Conservation (phyloP, 2,329 filamentous ascomycete genomes). For the Rosellinia necatrix region DNA sequence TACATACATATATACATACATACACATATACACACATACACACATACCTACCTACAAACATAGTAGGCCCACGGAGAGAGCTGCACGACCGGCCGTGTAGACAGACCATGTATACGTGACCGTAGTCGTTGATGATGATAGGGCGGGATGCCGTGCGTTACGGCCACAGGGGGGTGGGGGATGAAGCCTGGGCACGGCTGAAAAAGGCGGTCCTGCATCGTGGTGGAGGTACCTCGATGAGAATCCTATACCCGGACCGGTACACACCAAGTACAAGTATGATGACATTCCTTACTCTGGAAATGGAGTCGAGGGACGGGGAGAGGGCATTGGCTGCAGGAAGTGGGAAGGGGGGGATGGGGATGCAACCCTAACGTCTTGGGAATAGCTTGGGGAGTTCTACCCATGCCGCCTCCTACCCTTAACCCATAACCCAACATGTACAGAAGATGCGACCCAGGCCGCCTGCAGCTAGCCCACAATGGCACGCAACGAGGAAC, state of each 20-base stretch:
- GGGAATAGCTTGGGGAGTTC: constrained; percentile 10
- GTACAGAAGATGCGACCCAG: constrained; percentile 20
- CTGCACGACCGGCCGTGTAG: constrained; percentile 6
- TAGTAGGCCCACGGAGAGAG: neutral
- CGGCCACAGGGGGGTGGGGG: constrained; percentile 21
- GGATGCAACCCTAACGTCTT: neutral
- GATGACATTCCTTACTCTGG: constrained; percentile 12
- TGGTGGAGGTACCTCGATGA: constrained; percentile 19
- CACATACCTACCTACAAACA: neutral
- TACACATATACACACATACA: neutral
- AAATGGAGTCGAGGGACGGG: neutral
- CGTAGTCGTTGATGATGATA: constrained; percentile 12
- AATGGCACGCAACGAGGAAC: constrained; percentile 16
- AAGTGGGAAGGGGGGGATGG: neutral
- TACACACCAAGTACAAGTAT: constrained; percentile 22
- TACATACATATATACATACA: neutral
- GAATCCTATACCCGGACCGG: constrained; percentile 11
- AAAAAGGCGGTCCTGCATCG: constrained; percentile 25
- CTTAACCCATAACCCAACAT: constrained; percentile 16
- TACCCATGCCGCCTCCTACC: constrained; percentile 3
- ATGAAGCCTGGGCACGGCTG: constrained; percentile 26
- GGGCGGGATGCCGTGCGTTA: constrained; percentile 11
- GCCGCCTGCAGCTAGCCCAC: constrained; percentile 19
- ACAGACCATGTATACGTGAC: constrained; percentile 6
- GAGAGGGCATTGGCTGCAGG: constrained; percentile 18